Evolutionary conservation across 805 yeast species (phyloP).

Genomic region (Metahyphopichia silvanorum): DNA sequence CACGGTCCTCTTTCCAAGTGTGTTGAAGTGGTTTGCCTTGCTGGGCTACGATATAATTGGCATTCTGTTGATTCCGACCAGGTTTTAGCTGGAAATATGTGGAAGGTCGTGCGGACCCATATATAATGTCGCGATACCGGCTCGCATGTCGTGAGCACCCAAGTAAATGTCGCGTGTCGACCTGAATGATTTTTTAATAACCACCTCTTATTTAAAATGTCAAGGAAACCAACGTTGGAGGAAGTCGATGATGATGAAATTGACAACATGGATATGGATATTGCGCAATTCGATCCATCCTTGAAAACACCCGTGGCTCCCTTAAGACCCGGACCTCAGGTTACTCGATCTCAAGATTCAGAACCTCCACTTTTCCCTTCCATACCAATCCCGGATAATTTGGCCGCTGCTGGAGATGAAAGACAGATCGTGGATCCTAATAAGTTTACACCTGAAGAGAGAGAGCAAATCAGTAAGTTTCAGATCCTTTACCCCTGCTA

Average conservation of each 20-base stretch:
- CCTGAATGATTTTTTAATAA: no score
- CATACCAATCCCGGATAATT: conserved; percentile 19
- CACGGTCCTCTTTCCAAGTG: no score
- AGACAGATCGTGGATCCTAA: conserved; percentile 24
- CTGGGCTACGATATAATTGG: no score
- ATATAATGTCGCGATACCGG: no score
- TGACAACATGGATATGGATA: conserved; percentile 90
- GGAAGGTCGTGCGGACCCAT: no score
- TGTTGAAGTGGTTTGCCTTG: no score
- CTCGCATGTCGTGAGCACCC: no score
- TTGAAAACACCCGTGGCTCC: conserved; percentile 72
- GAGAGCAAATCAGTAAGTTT: conserved; percentile 62
- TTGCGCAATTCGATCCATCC: conserved; percentile 79
- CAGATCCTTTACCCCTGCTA: conserved; percentile 88
- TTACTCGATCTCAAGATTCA: conserved; percentile 61
- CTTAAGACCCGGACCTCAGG: conserved; percentile 50
- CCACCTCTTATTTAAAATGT: no score
- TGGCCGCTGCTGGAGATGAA: conserved; percentile 6
- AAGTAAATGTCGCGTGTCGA: no score
- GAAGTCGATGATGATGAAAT: conserved; percentile 82
- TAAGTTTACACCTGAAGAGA: conserved; percentile 50
- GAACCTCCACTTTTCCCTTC: conserved; percentile 23
- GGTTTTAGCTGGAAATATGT: no score
- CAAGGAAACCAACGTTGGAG: conserved; percentile 65
- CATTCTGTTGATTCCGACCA: no score